phyloP scores from a whole-genome alignment of 148 eudicot genomes.

The Rhododendron vialii region DNA sequence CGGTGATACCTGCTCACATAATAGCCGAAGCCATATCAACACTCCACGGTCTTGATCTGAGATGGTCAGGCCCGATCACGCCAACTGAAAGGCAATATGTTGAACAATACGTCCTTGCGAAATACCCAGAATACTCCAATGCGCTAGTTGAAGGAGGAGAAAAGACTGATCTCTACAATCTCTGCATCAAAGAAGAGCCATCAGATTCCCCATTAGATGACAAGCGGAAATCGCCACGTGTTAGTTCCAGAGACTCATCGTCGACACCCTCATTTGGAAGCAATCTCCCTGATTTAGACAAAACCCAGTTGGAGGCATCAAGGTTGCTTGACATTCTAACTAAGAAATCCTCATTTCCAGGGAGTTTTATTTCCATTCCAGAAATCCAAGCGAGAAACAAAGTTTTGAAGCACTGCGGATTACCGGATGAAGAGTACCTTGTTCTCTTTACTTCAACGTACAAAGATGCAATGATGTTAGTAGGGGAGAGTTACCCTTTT shows the following conservation, averaged over 20 bases:
- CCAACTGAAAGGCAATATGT: conserved; percentile 36
- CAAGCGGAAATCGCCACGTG: conserved; percentile 24
- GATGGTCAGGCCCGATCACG: conserved; percentile 44
- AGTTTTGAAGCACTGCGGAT: conserved; percentile 35
- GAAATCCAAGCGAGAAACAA: conserved; percentile 37
- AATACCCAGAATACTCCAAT: conserved; percentile 39
- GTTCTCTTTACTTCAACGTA: conserved; percentile 33
- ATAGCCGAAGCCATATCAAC: conserved; percentile 40
- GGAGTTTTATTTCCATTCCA: conserved; percentile 37
- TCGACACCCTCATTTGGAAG: conserved; percentile 20
- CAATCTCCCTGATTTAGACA: conserved; percentile 28
- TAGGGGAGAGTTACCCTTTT: conserved; percentile 41
- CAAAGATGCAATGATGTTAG: conserved; percentile 40
- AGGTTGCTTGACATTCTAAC: conserved; percentile 32
- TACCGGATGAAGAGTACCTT: conserved; percentile 31
- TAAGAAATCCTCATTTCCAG: conserved; percentile 27
- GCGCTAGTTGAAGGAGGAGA: conserved; percentile 38
- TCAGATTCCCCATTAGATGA: conserved; percentile 16
- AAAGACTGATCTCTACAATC: conserved; percentile 32
- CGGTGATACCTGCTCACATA: conserved; percentile 37
- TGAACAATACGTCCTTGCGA: conserved; percentile 34
- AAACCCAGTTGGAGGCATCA: conserved; percentile 32
- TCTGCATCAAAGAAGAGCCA: conserved; percentile 39
- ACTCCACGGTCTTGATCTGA: conserved; percentile 33
- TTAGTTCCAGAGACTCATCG: conserved; percentile 14